Base-by-base conservation (phyloP, 23 red algal genomes). In the Gracilaria caudata region DNA sequence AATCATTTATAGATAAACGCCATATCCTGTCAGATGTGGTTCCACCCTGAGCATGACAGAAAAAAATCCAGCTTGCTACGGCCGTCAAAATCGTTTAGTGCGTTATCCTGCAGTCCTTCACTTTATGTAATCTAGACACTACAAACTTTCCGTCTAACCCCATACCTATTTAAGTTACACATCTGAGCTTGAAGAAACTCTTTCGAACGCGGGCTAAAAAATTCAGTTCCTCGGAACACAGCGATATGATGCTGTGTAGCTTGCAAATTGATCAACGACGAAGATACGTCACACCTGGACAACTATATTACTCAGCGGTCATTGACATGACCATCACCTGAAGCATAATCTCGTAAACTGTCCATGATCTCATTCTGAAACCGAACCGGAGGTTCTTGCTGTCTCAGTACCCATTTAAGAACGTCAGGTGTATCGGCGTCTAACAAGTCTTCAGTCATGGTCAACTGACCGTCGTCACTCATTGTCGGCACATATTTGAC, bases 361-460 rank as follows among this genome's bases (percentile, higher is more conserved):
- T n/a, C 33, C 65, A 71, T 36, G 40, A 71, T 41, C 34, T 71
- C 65, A 20, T 71, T 79, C 19, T 51, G 44, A 38, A 79, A 79
- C 19, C 24, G 74, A 45, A 57, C 34, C 7, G 96, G 96, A 47
- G 96, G 92, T 19, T 56, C 23, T 17, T 81, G 23, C 26, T 94
- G 92, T 39, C 66, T 79, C 32, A 92, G 58, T 4, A 95, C 64
- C 92, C 92, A 98, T 16, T 61, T 49, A 45, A 93, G 92, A 43
- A 98, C 78, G 35, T 93, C 86, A 11, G 92, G 96, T 13, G 87
- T 94, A 47, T 95, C 96, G 33, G 66, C 47, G 10, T 89, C 46
- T 3, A 98, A 90, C 7, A 98, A 73, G 23, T 57, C 41, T 75
- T 98, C 96, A 35, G 86, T 66, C 38, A 49, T 73, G n/a, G 56